Evolutionary conservation across 805 yeast species (phyloP).

Genomic region (Tetrapisispora nanseiensis): DNA sequence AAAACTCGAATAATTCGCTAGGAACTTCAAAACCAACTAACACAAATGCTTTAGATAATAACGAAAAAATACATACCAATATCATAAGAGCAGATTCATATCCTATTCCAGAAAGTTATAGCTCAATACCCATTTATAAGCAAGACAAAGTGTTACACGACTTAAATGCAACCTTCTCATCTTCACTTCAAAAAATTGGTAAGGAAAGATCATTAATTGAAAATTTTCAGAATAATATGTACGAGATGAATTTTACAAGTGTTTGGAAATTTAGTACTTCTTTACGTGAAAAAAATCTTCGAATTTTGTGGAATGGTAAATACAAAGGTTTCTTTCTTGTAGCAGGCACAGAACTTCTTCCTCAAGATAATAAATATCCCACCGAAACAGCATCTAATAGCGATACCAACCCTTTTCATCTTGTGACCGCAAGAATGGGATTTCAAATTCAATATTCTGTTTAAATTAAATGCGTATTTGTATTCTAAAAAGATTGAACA

Average conservation of each 20-base stretch:
- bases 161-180: conserved; percentile 23
- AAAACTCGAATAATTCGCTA: conserved; percentile 22
- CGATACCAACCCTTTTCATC: neutral
- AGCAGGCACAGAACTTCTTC: conserved; percentile 51
- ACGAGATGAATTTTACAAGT: conserved; percentile 49
- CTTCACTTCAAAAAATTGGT: conserved; percentile 24
- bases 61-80: neutral
- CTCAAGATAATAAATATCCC: conserved; percentile 25
- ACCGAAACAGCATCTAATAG: neutral
- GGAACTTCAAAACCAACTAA: too few species aligned
- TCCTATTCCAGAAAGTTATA: neutral
- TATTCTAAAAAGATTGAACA: neutral
- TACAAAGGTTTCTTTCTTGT: conserved; percentile 69
- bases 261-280: conserved; percentile 70
- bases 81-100: neutral
- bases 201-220: conserved; percentile 37
- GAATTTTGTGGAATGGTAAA: conserved; percentile 80
- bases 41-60: neutral
- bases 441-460: conserved; percentile 25
- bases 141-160: conserved; percentile 20
- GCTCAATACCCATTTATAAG: neutral
- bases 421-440: conserved; percentile 21
- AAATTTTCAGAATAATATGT: conserved; percentile 42
- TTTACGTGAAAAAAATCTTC: conserved; percentile 48
- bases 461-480: conserved; percentile 6